These are phyloP conservation scores for Allantophomopsis lycopodina DNA, from an alignment of 2,329 filamentous ascomycete species.

Conservation along the genomic window DNA sequence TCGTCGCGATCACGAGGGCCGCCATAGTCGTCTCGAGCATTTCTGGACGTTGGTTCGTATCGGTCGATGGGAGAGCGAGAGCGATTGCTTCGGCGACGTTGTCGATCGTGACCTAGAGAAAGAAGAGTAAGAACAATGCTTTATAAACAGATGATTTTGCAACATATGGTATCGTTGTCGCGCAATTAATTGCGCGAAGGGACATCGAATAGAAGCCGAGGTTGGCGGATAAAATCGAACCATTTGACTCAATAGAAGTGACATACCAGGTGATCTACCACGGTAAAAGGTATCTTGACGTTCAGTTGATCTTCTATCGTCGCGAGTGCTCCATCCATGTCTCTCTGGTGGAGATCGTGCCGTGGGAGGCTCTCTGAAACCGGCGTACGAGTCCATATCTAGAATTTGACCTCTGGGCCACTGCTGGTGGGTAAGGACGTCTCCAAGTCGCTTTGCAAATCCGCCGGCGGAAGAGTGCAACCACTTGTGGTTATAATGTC, in stretches of 20 bases:
- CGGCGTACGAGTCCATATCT: constrained; percentile 14
- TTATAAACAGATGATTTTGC: too few relatives aligned
- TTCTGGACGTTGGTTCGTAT: constrained; percentile 56
- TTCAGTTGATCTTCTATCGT: constrained; percentile 12
- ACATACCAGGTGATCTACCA: constrained; percentile 58
- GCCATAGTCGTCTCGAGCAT: constrained; percentile 51
- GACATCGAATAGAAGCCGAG: too few relatives aligned
- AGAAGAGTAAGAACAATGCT: constrained; percentile 2
- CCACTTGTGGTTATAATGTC: not conserved
- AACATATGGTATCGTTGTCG: too few relatives aligned
- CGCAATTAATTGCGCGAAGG: too few relatives aligned
- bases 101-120: constrained; percentile 37
- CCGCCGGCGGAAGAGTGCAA: not conserved
- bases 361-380: constrained; percentile 16
- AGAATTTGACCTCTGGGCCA: not conserved
- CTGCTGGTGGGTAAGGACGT: too few relatives aligned
- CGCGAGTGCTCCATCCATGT: constrained; percentile 18
- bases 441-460: too few relatives aligned
- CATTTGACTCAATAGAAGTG: not conserved
- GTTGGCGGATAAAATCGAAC: too few relatives aligned
- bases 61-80: constrained; percentile 70
- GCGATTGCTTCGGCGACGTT: constrained; percentile 38
- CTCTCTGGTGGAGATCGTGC: constrained; percentile 19
- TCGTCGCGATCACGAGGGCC: constrained; percentile 41
- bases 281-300: constrained; percentile 43